Evolutionary conservation across 1,284 basidiomycete species (phyloP).

Genomic region (Trichosporon ovoides): DNA sequence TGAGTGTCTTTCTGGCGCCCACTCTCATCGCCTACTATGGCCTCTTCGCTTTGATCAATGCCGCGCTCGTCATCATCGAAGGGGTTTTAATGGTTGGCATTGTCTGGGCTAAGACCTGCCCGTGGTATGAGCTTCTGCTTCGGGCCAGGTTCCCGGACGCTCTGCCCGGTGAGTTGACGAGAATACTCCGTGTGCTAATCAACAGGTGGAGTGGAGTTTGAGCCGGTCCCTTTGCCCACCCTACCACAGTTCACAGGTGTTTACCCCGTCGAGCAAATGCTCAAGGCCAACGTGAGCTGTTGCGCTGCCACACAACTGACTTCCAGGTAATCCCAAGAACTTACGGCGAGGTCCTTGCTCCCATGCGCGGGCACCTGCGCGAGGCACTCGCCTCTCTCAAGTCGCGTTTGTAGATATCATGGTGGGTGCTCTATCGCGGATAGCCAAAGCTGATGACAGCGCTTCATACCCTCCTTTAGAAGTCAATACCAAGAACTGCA

Average conservation of each 20-base stretch:
- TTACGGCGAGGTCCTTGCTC: not conserved
- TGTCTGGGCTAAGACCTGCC: not conserved
- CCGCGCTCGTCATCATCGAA: not conserved
- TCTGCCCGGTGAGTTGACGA: not conserved
- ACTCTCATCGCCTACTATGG: conserved; percentile 82
- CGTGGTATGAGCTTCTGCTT: not conserved
- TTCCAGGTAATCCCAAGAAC: not conserved
- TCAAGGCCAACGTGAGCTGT: not conserved
- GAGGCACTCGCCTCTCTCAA: not conserved
- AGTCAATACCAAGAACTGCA: not conserved
- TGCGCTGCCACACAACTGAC: not conserved
- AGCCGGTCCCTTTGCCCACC: not conserved
- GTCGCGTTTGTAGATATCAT: not conserved
- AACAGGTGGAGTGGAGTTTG: not conserved
- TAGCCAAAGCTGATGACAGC: not conserved
- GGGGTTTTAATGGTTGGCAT: not conserved
- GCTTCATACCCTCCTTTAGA: not conserved
- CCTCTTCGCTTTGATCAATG: conserved; percentile 59
- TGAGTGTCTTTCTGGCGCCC: conserved; percentile 83
- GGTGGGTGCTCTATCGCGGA: too few species aligned
- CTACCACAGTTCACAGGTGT: too few species aligned
- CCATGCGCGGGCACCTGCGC: not conserved
- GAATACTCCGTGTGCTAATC: not conserved
- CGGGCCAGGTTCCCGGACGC: not conserved
- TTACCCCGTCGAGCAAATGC: not conserved